Percentiles rank a stretch among this genome's conserved stretches.
phyloP scores from a whole-genome alignment of 495 filamentous ascomycete genomes.

The Podospora australis region DNA sequence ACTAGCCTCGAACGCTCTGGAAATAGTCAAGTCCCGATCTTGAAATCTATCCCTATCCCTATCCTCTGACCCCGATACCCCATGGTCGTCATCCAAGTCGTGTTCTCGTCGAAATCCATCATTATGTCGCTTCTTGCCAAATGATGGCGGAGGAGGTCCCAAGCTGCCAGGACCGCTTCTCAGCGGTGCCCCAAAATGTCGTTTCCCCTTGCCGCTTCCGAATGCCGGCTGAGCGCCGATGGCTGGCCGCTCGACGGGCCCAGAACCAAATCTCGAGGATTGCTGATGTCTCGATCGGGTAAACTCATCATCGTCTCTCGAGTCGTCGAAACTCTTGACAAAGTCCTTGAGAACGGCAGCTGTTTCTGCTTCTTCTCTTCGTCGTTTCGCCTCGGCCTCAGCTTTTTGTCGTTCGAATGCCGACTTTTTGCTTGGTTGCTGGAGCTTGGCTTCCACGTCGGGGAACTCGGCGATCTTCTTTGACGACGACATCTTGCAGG shows the following conservation, averaged over 20 bases:
- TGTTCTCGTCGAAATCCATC: slow-evolving; percentile 32
- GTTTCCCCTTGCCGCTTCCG: slow-evolving; percentile 37
- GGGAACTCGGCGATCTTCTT: slow-evolving; percentile 59
- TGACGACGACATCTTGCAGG: slow-evolving; percentile 33
- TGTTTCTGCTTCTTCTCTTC: slow-evolving; percentile 80
- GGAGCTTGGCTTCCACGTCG: slow-evolving; percentile 75
- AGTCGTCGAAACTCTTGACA: slow-evolving; percentile 80
- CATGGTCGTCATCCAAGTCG: too few relatives aligned
- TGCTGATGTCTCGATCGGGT: slow-evolving; percentile 9
- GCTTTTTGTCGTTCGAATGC: slow-evolving; percentile 89
- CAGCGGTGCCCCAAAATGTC: slow-evolving; percentile 39
- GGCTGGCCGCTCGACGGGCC: slow-evolving; percentile 26
- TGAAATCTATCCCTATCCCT: slow-evolving; percentile 24
- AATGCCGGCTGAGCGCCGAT: slow-evolving; percentile 31
- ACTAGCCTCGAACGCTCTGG: slow-evolving; percentile 39
- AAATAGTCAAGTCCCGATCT: slow-evolving; percentile 27
- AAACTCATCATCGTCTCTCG: slow-evolving; percentile 31
- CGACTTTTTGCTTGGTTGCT: slow-evolving; percentile 78
- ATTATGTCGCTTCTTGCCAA: slow-evolving; percentile 40
- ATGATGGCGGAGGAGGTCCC: slow-evolving; percentile 53
- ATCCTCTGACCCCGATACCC: slow-evolving; percentile 25
- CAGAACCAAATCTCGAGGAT: slow-evolving; percentile 30
- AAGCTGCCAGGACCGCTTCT: slow-evolving; percentile 73
- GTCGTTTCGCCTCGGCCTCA: slow-evolving; percentile 86
- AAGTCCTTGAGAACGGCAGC: slow-evolving; percentile 88